A percentile compares a stretch with the other conserved stretches of the same genome.
Evolutionary conservation across 2,329 filamentous ascomycete genomes (phyloP).

Genomic region (Aureobasidium lini): DNA sequence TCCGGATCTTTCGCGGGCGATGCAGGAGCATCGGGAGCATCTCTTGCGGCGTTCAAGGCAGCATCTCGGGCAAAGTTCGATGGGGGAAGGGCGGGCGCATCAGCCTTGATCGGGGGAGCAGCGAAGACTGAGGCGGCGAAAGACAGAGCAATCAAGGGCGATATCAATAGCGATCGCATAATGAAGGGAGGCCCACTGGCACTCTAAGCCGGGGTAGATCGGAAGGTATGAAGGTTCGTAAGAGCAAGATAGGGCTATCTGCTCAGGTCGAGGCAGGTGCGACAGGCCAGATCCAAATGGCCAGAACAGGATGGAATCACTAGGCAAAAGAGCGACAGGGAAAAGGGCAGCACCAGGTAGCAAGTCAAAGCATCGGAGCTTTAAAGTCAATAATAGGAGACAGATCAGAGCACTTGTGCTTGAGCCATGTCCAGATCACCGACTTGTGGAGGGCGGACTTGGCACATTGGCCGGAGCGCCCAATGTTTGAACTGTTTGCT

Average conservation of each 20-base stretch:
- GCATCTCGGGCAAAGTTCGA: slow-evolving; percentile 9
- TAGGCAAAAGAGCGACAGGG: not conserved
- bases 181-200: slow-evolving; percentile 13
- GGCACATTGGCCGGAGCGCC: not conserved
- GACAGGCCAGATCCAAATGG: not conserved
- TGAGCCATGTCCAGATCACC: not conserved
- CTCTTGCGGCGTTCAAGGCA: slow-evolving; percentile 10
- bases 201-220: not conserved
- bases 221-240: not conserved
- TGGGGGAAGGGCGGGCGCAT: slow-evolving; percentile 7
- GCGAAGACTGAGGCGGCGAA: slow-evolving; percentile 20
- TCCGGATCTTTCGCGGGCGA: slow-evolving; percentile 14
- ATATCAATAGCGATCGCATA: slow-evolving; percentile 25
- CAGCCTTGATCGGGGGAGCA: slow-evolving; percentile 12
- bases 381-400: not conserved
- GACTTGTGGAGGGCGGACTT: not conserved
- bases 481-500: not conserved
- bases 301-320: not conserved
- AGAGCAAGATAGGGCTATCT: not conserved
- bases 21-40: slow-evolving; percentile 19
- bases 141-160: slow-evolving; percentile 24
- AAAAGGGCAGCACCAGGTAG: not conserved
- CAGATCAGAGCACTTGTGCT: not conserved
- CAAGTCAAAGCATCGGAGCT: not conserved
- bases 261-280: not conserved